Evolutionary conservation across 208 protist species (phyloP), one percentile per base, ranked within the genome.

Genomic region (Trypanosoma rangeli): DNA sequence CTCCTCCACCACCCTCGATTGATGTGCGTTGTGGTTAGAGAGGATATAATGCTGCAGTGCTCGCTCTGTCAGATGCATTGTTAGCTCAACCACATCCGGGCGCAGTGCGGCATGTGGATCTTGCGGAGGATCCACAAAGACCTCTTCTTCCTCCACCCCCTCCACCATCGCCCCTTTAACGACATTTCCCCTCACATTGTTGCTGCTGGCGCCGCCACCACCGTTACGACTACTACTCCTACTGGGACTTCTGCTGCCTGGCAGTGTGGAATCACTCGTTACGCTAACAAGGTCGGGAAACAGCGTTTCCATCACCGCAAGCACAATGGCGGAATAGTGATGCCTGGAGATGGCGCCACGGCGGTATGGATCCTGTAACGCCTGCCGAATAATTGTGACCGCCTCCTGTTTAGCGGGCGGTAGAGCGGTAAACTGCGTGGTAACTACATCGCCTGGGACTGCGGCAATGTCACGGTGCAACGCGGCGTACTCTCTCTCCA

Each of bases 261-360:
- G 10, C 15, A 28, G 12, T 8, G 15, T 39, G 5, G 12, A 24
- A 22, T 56, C 52, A 57, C 8, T 68, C 26, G 16, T 53, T 42
- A 55, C 33, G 24, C 15, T 16, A 3, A 37, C 39, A 35, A 35
- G 24, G 55, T 64, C 67, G n/a, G 67, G 57, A 35, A 72, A 72
- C 42, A 72, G 31, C 33, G 56, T 55, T 44, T 72, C 67, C 29
- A 72, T 35, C 26, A 72, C 67, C 39, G 67, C 42, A 29, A 72
- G 55, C 28, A 72, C 67, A 64, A 64, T 72, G 12, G 58, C 67
- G 46, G 67, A 39, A 33, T 72, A 72, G 12, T 57, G 22, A 29
- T 64, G 67, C 1, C 67, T 56, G 8, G 67, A 64, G 20, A 72
- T 57, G 18, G 18, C 44, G 1, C 67, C 67, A 37, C n/a, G 48